Base-by-base conservation (phyloP, 208 protist species). In the Wallacemonas sp. region DNA sequence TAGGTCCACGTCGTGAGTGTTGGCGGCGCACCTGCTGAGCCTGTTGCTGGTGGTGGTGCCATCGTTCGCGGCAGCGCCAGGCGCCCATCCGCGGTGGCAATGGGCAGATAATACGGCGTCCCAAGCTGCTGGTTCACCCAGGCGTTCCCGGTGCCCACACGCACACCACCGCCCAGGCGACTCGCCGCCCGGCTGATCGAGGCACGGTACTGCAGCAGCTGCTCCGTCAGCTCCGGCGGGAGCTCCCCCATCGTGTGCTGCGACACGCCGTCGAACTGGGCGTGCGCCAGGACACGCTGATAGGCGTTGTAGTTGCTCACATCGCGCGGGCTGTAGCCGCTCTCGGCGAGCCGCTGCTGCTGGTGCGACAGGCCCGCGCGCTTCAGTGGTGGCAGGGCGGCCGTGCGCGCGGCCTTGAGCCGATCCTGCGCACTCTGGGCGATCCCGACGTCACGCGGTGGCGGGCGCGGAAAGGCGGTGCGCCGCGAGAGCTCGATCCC, bases 1-100 rank as follows among this genome's bases (percentile, higher is more conserved):
- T 93, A 93, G 11, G 80, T 68, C 87, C 83, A 90, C 57, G 77
- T 71, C 5, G 83, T 81, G 41, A 81, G 56, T 34, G 63, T 54
- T 26, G 71, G 77, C 23, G 61, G 46, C 30, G 60, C 38, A 29
- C 38, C 19, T 34, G 26, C 27, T 32, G 47, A 34, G n/a, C 11
- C 43, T 26, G 24, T 65, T 32, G 38, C 49, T 24, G 2, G 23
- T n/a, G 44, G 21, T 55, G 19, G n/a, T n/a, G n/a, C n/a, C n/a
- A n/a, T n/a, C n/a, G n/a, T n/a, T n/a, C n/a, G n/a, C n/a, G n/a
- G n/a, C n/a, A n/a, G n/a, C 38, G 48, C 41, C 16, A 2, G 24
- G 23, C 29, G 23, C 4, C 52, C 29, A 21, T 21, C 57, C 5
- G 29, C 26, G 44, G 71, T 38, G 27, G 62, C 43, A 11, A 87